These are phyloP conservation scores for Solanum sejunctum DNA, from an alignment of 257 asterid genomes.

Conservation along the genomic window DNA sequence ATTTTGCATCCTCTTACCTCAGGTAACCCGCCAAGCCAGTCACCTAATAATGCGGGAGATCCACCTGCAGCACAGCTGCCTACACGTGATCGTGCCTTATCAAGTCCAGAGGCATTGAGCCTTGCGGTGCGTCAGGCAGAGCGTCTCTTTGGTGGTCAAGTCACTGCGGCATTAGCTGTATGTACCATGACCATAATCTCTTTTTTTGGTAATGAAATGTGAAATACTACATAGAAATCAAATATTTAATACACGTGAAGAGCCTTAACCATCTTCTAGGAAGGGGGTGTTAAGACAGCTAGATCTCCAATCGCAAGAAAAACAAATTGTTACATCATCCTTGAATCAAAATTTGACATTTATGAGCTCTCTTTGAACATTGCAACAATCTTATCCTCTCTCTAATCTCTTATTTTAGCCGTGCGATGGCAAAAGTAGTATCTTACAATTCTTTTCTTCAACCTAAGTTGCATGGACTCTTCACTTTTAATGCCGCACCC, in stretches of 20 bases:
- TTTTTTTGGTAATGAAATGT: neutral
- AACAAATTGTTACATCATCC: neutral
- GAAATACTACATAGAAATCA: neutral
- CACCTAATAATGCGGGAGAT: slow-evolving; percentile 27
- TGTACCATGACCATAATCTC: slow-evolving; percentile 11
- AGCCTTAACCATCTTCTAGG: neutral
- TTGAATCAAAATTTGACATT: neutral
- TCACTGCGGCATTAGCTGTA: slow-evolving; percentile 75
- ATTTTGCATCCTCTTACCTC: neutral
- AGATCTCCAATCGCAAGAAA: neutral
- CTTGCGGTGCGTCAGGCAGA: slow-evolving; percentile 50
- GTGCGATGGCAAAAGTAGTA: neutral
- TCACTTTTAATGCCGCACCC: no score
- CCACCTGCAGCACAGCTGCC: slow-evolving; percentile 41
- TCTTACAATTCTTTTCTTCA: neutral
- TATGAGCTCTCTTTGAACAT: neutral
- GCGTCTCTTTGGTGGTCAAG: slow-evolving; percentile 57
- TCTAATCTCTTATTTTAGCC: neutral
- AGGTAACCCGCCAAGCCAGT: slow-evolving; percentile 42
- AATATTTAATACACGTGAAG: neutral
- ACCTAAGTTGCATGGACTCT: neutral
- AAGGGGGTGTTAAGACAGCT: neutral
- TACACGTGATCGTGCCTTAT: slow-evolving; percentile 39
- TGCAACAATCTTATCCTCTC: neutral
- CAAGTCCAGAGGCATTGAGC: slow-evolving; percentile 63